Conservation (phyloP, 371 early-diverging fungal genomes). For the Lichtheimia ramosa region DNA sequence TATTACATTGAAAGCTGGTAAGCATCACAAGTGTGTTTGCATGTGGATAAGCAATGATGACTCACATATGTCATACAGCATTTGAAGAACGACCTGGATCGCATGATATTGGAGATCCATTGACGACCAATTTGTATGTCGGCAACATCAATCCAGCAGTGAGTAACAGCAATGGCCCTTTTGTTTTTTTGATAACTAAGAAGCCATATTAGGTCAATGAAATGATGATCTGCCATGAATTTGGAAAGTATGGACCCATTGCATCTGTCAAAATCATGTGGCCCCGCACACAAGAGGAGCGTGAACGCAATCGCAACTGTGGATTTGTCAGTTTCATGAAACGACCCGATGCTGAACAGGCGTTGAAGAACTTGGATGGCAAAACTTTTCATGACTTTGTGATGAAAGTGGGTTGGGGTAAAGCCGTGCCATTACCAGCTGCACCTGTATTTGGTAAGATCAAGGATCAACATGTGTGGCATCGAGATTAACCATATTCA, state of each 20-base stretch:
- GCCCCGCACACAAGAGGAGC: constrained; percentile 88
- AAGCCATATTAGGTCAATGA: constrained; percentile 56
- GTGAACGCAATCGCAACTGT: constrained; percentile 74
- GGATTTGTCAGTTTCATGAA: constrained; percentile 94
- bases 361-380: constrained; percentile 77
- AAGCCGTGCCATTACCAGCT: constrained; percentile 78
- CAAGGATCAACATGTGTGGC: not conserved
- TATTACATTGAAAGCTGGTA: constrained; percentile 39
- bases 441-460: constrained; percentile 75
- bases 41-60: not conserved
- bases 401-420: constrained; percentile 89
- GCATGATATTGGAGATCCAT: constrained; percentile 73
- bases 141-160: constrained; percentile 74
- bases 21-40: not conserved
- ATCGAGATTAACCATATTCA: not conserved
- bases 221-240: constrained; percentile 68
- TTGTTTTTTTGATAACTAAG: not conserved
- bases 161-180: not conserved
- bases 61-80: constrained; percentile 10
- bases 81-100: constrained; percentile 57
- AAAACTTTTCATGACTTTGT: constrained; percentile 59
- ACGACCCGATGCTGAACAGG: constrained; percentile 71
- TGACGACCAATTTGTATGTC: constrained; percentile 89
- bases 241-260: constrained; percentile 85
- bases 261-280: constrained; percentile 96